Base-by-base conservation (phyloP, 495 filamentous ascomycete species). In the Neurospora sp. region DNA sequence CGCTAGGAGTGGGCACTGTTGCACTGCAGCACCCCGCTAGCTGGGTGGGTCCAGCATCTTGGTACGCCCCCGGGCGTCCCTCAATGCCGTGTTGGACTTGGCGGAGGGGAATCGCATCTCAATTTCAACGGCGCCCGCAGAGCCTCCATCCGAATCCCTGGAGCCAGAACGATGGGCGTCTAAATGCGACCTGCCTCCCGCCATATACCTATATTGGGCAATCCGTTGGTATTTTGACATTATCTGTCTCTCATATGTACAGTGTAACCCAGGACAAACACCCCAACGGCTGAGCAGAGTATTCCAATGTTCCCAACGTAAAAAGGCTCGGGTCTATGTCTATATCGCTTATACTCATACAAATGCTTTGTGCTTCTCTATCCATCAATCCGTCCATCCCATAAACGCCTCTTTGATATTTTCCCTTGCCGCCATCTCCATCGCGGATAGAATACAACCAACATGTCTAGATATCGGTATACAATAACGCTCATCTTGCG, bases 241-340 rank as follows among this genome's bases (percentile, higher is more conserved):
- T 7, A 77, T 72, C 72, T 62, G 69, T 75, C 69, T 70, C 11
- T 44, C 62, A 48, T 59, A 41, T 69, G 42, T 75, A 73, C 78
- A 79, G 77, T 73, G 6, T 76, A 77, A 73, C 74, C 75, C 59
- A 69, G 46, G 62, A 48, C 72, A 41, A 77, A 78, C 75, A 74
- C 77, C 70, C 31, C 46, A 69, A 46, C 59, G 71, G 23, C 62
- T 35, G 54, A 66, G 54, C 27, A 35, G 54, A 66, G 54, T 66
- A 37, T 66, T 66, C 54, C 54, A 66, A 66, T 35, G 7, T 66
- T 35, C 54, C 54, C 54, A 66, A 66, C 54, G 27, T 35, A 35
- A 66, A 59, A 35, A 31, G 54, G 54, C 54, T 66, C 54, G 54
- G 54, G 54, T 66, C 54, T 66, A 66, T 66, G 54, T 66, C 54